These are phyloP conservation scores for Clarireedia homoeocarpa DNA, from an alignment of 2,329 filamentous ascomycete genomes.

Conservation along the genomic window DNA sequence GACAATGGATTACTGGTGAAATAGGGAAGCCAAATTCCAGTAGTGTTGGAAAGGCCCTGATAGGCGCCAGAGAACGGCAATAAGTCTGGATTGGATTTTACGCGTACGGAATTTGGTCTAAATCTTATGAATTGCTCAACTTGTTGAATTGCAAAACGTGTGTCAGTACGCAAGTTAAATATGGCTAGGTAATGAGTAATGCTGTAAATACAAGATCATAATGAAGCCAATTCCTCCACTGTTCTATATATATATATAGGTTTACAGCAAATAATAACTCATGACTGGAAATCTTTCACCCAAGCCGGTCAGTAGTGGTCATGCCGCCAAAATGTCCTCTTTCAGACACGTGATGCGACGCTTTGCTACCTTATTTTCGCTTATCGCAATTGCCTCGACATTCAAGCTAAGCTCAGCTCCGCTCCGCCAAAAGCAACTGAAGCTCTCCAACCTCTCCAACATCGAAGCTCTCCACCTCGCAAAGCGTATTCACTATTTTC, in stretches of 20 bases:
- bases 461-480: slow-evolving; percentile 4
- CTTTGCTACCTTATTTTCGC: slow-evolving; percentile 5
- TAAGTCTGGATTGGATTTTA: background rate
- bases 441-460: slow-evolving; percentile 11
- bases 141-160: background rate
- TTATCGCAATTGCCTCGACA: slow-evolving; percentile 13
- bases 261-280: background rate
- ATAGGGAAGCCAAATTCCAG: slow-evolving; percentile 57
- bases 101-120: background rate
- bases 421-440: slow-evolving; percentile 10
- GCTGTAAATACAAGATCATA: too few species aligned
- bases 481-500: slow-evolving; percentile 2
- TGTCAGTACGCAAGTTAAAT: too few species aligned
- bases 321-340: too few species aligned
- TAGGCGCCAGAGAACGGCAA: slow-evolving; percentile 35
- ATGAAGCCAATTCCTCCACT: too few species aligned
- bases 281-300: background rate
- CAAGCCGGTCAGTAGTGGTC: background rate
- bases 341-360: background rate
- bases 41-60: slow-evolving; percentile 57
- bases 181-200: too few species aligned
- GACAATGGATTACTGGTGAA: slow-evolving; percentile 61
- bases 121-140: background rate
- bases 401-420: slow-evolving; percentile 8
- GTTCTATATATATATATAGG: background rate